Evolutionary conservation across 2,329 filamentous ascomycete species (phyloP).

Genomic region (Botrytis porri): DNA sequence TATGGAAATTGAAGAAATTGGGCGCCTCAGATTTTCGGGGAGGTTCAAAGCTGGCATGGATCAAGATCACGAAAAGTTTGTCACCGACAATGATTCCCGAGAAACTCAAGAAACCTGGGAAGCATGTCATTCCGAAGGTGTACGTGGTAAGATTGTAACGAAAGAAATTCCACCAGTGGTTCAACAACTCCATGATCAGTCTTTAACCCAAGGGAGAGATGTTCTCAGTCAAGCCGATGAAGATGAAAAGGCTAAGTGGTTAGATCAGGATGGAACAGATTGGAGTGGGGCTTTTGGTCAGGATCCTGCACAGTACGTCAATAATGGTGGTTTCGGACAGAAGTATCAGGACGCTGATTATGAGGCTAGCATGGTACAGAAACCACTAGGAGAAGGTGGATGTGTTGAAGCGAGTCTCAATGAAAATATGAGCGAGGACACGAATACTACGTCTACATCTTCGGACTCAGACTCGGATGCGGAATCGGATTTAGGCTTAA

Average conservation of each 20-base stretch:
- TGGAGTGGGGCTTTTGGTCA: constrained; percentile 85
- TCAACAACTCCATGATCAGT: constrained; percentile 76
- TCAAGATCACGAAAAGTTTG: constrained; percentile 77
- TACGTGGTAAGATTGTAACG: constrained; percentile 67
- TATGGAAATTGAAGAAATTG: constrained; percentile 74
- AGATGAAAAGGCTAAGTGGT: constrained; percentile 74
- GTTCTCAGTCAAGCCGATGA: constrained; percentile 70
- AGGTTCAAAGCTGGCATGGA: constrained; percentile 90
- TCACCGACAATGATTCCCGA: constrained; percentile 81
- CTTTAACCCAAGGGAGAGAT: constrained; percentile 74
- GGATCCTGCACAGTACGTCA: constrained; percentile 54
- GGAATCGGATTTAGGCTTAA: constrained; percentile 54
- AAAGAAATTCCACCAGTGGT: constrained; percentile 71
- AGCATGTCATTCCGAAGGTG: constrained; percentile 83
- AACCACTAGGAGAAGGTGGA: not conserved
- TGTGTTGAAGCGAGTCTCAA: constrained; percentile 34
- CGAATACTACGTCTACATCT: constrained; percentile 15
- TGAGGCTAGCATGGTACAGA: constrained; percentile 18
- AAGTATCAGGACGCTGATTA: constrained; percentile 23
- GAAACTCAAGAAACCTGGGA: constrained; percentile 97
- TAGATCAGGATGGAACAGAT: constrained; percentile 75
- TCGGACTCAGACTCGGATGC: constrained; percentile 30
- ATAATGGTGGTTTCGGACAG: constrained; percentile 13
- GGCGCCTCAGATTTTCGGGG: constrained; percentile 74
- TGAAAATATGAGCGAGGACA: constrained; percentile 29